Percentiles rank a stretch among this genome's conserved stretches.
Conservation (phyloP, 208 protist genomes). For the Entamoeba nuttalli region DNA sequence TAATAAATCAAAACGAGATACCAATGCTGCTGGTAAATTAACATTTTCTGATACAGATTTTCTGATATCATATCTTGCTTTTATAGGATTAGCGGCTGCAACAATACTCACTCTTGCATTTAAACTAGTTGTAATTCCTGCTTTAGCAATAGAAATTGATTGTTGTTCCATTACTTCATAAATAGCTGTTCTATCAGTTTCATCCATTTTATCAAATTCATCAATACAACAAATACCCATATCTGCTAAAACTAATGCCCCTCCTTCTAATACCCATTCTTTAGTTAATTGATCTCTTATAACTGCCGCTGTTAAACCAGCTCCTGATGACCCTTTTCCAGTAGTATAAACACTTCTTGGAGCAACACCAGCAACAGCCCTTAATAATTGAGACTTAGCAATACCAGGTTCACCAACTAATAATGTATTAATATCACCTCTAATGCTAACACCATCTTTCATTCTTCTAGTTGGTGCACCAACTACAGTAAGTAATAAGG, state of each 20-base stretch:
- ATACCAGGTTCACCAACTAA: conserved; percentile 94
- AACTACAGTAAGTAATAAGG: conserved; percentile 90
- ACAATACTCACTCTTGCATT: conserved; percentile 90
- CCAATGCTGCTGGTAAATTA: conserved; percentile 84
- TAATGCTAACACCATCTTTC: conserved; percentile 65
- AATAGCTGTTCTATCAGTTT: conserved; percentile 68
- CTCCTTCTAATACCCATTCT: conserved; percentile 79
- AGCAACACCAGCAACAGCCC: conserved; percentile 73
- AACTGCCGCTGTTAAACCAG: conserved; percentile 87
- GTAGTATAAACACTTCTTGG: conserved; percentile 86
- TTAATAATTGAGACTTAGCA: conserved; percentile 96
- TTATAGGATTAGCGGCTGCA: conserved; percentile 95
- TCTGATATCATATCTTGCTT: conserved; percentile 82
- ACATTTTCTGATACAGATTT: conserved; percentile 81
- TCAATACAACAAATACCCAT: conserved; percentile 94
- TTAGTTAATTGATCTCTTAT: conserved; percentile 84
- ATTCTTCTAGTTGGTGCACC: conserved; percentile 35
- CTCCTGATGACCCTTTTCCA: conserved; percentile 81
- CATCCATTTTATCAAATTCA: conserved; percentile 98
- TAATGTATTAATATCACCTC: conserved; percentile 96
- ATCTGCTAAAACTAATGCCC: conserved; percentile 97
- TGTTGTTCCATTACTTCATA: conserved; percentile 98
- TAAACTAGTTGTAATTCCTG: conserved; percentile 91
- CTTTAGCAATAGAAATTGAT: conserved; percentile 98
- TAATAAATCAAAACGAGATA: conserved; percentile 96